Conservation (phyloP, 345 rosid species). For the Nephelium lappaceum region DNA sequence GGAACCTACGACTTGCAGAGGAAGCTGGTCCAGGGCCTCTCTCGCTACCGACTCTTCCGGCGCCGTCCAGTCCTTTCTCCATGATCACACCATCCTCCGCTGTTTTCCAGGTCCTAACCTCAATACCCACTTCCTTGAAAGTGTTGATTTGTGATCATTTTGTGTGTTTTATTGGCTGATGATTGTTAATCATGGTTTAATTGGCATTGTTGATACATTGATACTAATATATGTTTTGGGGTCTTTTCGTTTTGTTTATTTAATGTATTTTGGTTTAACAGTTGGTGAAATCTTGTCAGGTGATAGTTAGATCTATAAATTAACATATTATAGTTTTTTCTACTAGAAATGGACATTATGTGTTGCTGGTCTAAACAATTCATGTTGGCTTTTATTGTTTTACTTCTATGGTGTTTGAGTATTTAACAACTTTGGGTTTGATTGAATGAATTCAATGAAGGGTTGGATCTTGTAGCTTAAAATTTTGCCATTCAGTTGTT, state of each 20-base stretch:
- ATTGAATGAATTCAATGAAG: neutral
- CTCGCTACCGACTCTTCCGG: constrained; percentile 65
- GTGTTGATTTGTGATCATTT: neutral
- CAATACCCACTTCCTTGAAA: neutral
- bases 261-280: neutral
- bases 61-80: constrained; percentile 77
- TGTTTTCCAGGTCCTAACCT: constrained; percentile 65
- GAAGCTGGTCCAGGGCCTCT: constrained; percentile 76
- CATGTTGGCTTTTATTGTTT: neutral
- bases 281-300: neutral
- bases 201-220: neutral
- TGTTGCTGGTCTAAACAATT: neutral
- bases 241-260: too few relatives aligned
- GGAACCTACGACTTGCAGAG: constrained; percentile 69
- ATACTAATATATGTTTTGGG: too few relatives aligned
- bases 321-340: neutral
- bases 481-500: neutral
- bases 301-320: neutral
- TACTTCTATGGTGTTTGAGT: too few relatives aligned
- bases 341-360: neutral
- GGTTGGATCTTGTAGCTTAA: neutral
- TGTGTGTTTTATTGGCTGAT: neutral
- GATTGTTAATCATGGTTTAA: neutral
- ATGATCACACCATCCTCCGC: constrained; percentile 69
- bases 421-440: neutral